Evolutionary conservation across 2,329 filamentous ascomycete species (phyloP).

Genomic region (Cladosporium sp.): DNA sequence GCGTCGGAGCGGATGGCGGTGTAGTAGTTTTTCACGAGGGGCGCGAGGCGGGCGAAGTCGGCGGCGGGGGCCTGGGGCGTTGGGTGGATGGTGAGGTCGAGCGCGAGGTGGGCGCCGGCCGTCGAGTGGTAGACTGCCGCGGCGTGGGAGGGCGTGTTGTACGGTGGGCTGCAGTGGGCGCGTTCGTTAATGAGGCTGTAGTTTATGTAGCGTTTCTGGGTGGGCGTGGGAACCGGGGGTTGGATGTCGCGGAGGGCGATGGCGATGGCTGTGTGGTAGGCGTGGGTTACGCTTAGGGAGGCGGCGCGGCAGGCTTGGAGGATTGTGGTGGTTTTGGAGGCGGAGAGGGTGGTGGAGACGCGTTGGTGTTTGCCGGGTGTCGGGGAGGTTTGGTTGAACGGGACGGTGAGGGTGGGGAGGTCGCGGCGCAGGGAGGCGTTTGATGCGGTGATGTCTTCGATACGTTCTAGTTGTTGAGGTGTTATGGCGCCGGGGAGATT

Average conservation of each 20-base stretch:
- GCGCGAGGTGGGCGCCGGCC: slow-evolving; percentile 1
- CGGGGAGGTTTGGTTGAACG: not conserved
- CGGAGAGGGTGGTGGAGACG: not conserved
- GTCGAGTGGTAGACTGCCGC: slow-evolving; percentile 10
- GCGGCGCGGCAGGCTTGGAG: not conserved
- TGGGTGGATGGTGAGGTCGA: slow-evolving; percentile 1
- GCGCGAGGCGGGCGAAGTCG: slow-evolving; percentile 4
- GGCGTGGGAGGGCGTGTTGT: slow-evolving; percentile 6
- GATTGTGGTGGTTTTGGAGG: not conserved
- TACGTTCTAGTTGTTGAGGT: not conserved
- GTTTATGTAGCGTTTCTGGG: slow-evolving; percentile 5
- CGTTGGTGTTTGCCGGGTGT: slow-evolving; percentile 6
- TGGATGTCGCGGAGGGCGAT: slow-evolving; percentile 4
- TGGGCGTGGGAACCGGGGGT: not conserved
- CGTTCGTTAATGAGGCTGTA: slow-evolving; percentile 9
- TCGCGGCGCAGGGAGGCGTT: not conserved
- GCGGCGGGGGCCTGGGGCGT: not conserved
- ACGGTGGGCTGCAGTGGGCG: not conserved
- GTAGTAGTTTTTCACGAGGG: slow-evolving; percentile 5
- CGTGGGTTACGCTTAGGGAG: slow-evolving; percentile 8
- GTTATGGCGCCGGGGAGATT: not conserved
- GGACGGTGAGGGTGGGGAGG: not conserved
- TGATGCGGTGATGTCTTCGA: not conserved
- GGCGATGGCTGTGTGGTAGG: slow-evolving; percentile 9
- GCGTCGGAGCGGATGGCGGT: not conserved